Conservation (phyloP, 441 rosid genomes). For the Brassica balearica region DNA sequence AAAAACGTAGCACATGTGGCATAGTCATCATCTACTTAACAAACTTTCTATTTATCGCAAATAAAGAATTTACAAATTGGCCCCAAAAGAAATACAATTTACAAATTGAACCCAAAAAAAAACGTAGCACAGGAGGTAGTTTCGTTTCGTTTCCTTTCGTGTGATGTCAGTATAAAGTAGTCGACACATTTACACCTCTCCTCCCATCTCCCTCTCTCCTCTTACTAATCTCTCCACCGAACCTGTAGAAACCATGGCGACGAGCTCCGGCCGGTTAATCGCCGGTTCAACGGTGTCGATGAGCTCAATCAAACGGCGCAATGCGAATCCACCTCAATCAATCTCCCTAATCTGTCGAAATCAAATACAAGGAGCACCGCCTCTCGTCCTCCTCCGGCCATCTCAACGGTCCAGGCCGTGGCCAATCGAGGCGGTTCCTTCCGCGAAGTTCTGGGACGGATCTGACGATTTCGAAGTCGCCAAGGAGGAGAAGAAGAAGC, state of each 20-base stretch:
- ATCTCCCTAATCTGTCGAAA: slow-evolving; percentile 40
- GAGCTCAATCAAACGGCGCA: slow-evolving; percentile 35
- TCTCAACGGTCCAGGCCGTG: slow-evolving; percentile 34
- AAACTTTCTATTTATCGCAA: too few relatives aligned
- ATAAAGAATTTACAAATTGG: too few relatives aligned
- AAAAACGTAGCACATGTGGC: background rate
- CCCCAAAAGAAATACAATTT: background rate
- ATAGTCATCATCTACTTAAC: background rate
- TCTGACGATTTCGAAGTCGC: slow-evolving; percentile 47
- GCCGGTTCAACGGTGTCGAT: slow-evolving; percentile 38
- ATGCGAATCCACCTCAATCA: slow-evolving; percentile 35
- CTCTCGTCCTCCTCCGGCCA: slow-evolving; percentile 45
- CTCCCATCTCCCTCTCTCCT: background rate
- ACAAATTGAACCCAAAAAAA: background rate
- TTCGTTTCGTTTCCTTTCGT: background rate
- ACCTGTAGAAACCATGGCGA: slow-evolving; percentile 51
- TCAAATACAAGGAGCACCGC: slow-evolving; percentile 38
- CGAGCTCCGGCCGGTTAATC: slow-evolving; percentile 55
- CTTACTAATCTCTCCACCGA: background rate
- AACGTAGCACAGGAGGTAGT: background rate
- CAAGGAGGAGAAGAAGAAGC: background rate
- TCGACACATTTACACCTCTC: slow-evolving; percentile 1
- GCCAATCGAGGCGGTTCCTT: slow-evolving; percentile 45
- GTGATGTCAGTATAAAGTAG: slow-evolving; percentile 24
- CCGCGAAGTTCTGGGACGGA: slow-evolving; percentile 45